phyloP scores from a whole-genome alignment of 2,329 filamentous ascomycete species.

The Septoria petroselini region DNA sequence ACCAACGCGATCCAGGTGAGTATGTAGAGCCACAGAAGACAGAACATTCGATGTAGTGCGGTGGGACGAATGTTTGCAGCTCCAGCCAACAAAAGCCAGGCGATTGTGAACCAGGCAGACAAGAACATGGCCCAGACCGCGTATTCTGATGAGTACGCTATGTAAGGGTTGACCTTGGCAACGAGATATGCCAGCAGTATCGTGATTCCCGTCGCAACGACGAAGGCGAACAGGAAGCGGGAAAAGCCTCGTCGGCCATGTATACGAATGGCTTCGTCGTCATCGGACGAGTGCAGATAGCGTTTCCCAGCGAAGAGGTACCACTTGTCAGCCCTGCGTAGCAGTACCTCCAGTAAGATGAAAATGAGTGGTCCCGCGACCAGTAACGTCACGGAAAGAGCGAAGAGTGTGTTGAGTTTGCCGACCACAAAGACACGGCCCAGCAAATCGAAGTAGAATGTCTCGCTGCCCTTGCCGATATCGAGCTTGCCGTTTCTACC shows the following conservation, averaged over 20 bases:
- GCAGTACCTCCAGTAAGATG: conserved; percentile 63
- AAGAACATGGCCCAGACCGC: conserved; percentile 83
- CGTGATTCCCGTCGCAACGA: conserved; percentile 64
- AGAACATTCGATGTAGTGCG: conserved; percentile 78
- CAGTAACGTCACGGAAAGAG: conserved; percentile 78
- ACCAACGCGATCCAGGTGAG: conserved; percentile 72
- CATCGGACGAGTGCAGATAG: conserved; percentile 58
- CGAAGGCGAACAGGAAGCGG: conserved; percentile 74
- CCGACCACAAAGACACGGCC: conserved; percentile 77
- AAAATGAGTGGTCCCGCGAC: conserved; percentile 74
- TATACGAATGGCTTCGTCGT: conserved; percentile 59
- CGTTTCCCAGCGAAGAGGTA: conserved; percentile 75
- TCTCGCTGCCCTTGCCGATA: conserved; percentile 58
- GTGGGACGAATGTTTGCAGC: conserved; percentile 79
- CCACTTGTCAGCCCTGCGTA: conserved; percentile 73
- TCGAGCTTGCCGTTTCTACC: conserved; percentile 59
- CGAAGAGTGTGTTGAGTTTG: conserved; percentile 77
- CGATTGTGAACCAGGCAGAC: conserved; percentile 72
- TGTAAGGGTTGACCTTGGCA: conserved; percentile 79
- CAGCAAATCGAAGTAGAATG: conserved; percentile 93
- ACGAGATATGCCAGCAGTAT: conserved; percentile 72
- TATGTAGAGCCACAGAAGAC: conserved; percentile 78
- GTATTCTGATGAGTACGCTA: conserved; percentile 87
- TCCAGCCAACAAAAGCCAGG: conserved; percentile 79
- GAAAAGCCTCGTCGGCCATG: conserved; percentile 80